Base-by-base conservation (phyloP, 2,329 filamentous ascomycete genomes). In the Gnomoniopsis sp. region DNA sequence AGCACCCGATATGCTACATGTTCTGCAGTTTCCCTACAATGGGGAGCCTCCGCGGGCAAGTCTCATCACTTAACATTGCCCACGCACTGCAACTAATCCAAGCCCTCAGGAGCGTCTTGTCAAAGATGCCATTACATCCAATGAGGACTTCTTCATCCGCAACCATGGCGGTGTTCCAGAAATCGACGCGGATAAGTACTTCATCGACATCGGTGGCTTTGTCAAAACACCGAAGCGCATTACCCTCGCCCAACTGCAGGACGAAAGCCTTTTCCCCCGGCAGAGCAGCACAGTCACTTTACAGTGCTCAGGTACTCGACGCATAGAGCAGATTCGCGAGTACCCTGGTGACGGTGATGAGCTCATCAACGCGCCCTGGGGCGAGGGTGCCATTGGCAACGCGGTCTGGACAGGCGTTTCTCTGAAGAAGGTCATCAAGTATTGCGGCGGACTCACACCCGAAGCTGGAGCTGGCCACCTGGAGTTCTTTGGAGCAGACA, bases 151-250 rank as follows among this genome's bases (percentile, higher is more conserved):
- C 63, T 91, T 89, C 63, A 84, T 91, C 0, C 78, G 88, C 8
- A 91, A 91, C 60, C 88, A 91, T 62, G 87, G 88, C 11, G 87
- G 88, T 0, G 84, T 91, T 19, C 88, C 88, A 0, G 74, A 82
- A 8, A 89, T 90, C 55, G 79, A 88, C 10, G 72, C 78, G 1
- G 76, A 82, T 0, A 78, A 73, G 23, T 74, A 88, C 17, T 71
- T 75, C 2, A 69, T 90, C 6, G 83, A 85, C 58, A 59, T 69
- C 53, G 60, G 58, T 14, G 86, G 87, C 0, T 74, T 88, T 0
- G 87, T 89, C 3, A 80, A 80, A 6, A 74, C 81, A 2, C 85
- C 86, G 0, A 78, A 79, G 55, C 75, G 69, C 1, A 77, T 88
- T 55, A 85, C 82, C 0, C 65, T 90, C 0, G 75, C 77, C 0